These are phyloP conservation scores for Tetrahymena thermophila DNA, from an alignment of 73 alveolate genomes.

Conservation along the genomic window DNA sequence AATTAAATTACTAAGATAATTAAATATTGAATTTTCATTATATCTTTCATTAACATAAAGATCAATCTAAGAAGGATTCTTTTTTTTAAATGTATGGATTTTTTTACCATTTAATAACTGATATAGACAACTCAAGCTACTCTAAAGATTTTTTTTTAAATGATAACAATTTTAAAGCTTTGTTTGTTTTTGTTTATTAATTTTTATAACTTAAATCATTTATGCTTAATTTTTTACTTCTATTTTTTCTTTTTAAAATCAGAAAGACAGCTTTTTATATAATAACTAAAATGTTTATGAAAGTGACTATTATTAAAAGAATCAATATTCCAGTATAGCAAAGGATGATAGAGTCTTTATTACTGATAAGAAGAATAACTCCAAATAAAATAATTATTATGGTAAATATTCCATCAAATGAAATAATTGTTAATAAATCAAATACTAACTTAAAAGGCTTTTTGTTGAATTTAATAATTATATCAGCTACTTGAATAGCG, in stretches of 20 bases:
- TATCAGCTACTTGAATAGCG: background rate
- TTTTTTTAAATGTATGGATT: background rate
- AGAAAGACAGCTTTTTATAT: background rate
- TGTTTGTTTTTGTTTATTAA: too few species aligned
- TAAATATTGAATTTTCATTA: too few species aligned
- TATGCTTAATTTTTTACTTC: too few species aligned
- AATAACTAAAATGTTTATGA: background rate
- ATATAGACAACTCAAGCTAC: background rate
- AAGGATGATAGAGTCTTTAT: background rate
- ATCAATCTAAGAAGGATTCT: too few species aligned
- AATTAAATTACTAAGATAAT: too few species aligned
- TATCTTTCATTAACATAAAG: too few species aligned
- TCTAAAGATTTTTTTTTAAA: too few species aligned
- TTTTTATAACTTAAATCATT: too few species aligned
- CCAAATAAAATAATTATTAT: background rate
- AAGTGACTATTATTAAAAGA: background rate
- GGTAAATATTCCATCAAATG: background rate
- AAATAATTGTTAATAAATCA: background rate
- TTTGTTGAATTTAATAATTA: background rate
- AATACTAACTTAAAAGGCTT: background rate
- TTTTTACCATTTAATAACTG: background rate
- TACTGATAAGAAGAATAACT: background rate
- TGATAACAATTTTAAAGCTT: background rate
- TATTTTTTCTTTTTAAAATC: too few species aligned
- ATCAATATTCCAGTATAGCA: background rate